phyloP scores from a whole-genome alignment of 345 rosid species.

The Dipteronia sinensis region DNA sequence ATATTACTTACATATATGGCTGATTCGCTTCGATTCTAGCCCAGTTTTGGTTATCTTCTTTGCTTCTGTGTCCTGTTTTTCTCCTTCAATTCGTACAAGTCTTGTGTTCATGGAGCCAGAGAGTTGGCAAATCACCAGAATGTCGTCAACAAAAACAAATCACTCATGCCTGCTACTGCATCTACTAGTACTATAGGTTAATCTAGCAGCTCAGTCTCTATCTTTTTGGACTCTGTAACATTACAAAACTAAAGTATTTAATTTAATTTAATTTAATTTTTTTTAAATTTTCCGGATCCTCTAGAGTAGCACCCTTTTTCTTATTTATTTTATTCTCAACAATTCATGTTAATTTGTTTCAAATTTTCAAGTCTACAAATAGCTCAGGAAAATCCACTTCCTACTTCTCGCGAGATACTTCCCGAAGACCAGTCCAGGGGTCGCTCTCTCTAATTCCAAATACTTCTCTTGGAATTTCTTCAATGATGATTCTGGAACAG shows the following conservation, averaged over 20 bases:
- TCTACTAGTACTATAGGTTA: not conserved
- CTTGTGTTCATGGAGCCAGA: not conserved
- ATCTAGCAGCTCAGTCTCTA: not conserved
- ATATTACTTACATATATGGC: not conserved
- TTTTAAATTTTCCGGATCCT: too few species aligned
- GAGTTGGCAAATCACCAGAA: not conserved
- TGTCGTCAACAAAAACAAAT: not conserved
- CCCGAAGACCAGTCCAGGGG: slow-evolving; percentile 20
- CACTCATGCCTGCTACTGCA: not conserved
- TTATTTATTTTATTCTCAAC: too few species aligned
- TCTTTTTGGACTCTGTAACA: too few species aligned
- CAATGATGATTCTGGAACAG: not conserved
- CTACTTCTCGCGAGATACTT: not conserved
- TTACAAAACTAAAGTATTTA: too few species aligned
- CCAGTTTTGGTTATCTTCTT: not conserved
- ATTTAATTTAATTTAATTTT: too few species aligned
- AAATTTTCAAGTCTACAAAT: not conserved
- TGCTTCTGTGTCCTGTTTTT: not conserved
- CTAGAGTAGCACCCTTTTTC: too few species aligned
- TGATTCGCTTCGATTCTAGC: not conserved
- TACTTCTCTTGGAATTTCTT: not conserved
- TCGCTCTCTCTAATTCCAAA: not conserved
- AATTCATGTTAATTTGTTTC: too few species aligned
- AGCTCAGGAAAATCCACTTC: not conserved
- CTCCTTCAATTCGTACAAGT: not conserved